Conservation (phyloP, 352 stramenopile species). For the Aphanomyces cochlioides region DNA sequence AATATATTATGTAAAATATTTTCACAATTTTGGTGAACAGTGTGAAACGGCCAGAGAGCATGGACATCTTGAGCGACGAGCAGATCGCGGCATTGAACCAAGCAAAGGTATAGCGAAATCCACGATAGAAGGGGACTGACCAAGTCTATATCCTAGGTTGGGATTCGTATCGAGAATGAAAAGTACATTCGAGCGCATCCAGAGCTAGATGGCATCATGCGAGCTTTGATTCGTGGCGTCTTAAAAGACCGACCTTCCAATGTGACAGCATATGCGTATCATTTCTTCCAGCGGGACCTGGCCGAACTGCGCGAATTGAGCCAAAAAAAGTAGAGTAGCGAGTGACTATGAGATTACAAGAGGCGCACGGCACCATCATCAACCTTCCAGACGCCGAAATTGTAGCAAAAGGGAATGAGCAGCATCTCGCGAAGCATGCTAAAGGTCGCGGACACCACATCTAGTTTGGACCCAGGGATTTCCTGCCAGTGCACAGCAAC, state of each 20-base stretch:
- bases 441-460: constrained; percentile 81
- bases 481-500: constrained; percentile 90
- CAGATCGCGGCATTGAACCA: constrained; percentile 64
- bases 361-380: constrained; percentile 67
- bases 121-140: constrained; percentile 15
- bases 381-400: constrained; percentile 81
- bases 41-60: background rate
- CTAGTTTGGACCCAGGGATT: constrained; percentile 88
- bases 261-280: constrained; percentile 48
- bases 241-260: constrained; percentile 52
- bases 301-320: constrained; percentile 34
- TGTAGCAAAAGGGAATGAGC: constrained; percentile 87
- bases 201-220: constrained; percentile 55
- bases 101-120: constrained; percentile 43
- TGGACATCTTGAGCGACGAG: constrained; percentile 53
- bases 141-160: constrained; percentile 39
- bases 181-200: constrained; percentile 65
- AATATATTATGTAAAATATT: background rate
- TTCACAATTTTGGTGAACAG: background rate
- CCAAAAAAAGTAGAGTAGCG: background rate
- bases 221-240: constrained; percentile 53
- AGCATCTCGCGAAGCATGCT: constrained; percentile 92
- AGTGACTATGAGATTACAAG: constrained; percentile 20
- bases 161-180: constrained; percentile 77
- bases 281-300: constrained; percentile 49